Evolutionary conservation across 1,284 basidiomycete species (phyloP).

Genomic region (Trametes hirsuta): DNA sequence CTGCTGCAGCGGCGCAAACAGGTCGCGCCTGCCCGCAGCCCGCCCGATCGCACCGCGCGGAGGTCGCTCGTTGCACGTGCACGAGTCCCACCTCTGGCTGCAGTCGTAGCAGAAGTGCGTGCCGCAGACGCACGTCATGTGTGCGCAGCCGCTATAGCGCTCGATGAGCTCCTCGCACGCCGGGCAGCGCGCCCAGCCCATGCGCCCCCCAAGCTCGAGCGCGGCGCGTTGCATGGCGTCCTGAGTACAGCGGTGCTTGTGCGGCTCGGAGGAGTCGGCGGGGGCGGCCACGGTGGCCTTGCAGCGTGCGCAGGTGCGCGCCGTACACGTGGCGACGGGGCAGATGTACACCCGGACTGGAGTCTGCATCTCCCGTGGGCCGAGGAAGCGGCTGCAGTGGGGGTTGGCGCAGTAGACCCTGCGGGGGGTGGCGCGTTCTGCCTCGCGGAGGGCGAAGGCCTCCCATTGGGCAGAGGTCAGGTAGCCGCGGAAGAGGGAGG

Average conservation of each 20-base stretch:
- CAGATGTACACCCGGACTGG: conserved; percentile 16
- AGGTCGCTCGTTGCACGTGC: conserved; percentile 37
- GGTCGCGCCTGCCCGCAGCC: conserved; percentile 10
- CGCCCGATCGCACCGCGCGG: no score
- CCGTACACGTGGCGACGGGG: conserved; percentile 19
- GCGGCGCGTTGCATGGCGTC: conserved; percentile 28
- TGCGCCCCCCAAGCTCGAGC: conserved; percentile 35
- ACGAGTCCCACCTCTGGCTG: conserved; percentile 53
- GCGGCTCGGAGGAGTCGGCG: neutral
- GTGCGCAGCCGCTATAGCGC: conserved; percentile 45
- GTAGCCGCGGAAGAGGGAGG: conserved; percentile 27
- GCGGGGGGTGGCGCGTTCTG: conserved; percentile 32
- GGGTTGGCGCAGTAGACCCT: conserved; percentile 42
- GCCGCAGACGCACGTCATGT: conserved; percentile 50
- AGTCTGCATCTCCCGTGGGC: conserved; percentile 22
- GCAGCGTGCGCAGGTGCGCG: conserved; percentile 32
- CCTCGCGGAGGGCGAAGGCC: conserved; percentile 30
- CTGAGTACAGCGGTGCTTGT: conserved; percentile 22
- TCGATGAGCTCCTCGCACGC: conserved; percentile 47
- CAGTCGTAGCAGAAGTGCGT: conserved; percentile 51
- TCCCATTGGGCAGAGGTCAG: conserved; percentile 25
- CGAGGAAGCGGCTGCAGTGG: conserved; percentile 41
- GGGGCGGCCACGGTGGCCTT: conserved; percentile 23
- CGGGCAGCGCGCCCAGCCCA: conserved; percentile 49
- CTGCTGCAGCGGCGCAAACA: conserved; percentile 31